Conservation (phyloP, 495 filamentous ascomycete species). For the Beverwykella pulmonaria region DNA sequence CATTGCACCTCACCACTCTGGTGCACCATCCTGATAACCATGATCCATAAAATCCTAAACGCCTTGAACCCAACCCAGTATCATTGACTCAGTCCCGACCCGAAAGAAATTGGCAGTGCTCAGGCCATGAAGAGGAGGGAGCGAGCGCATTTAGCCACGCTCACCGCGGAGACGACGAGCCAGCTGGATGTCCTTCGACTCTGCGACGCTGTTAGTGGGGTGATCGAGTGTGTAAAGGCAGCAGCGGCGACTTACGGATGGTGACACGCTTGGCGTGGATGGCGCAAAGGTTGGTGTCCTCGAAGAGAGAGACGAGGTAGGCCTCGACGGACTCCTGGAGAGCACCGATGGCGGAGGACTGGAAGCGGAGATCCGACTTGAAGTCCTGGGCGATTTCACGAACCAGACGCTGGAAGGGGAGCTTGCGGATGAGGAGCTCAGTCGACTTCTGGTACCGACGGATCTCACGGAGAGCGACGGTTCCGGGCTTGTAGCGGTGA, state of each 20-base stretch:
- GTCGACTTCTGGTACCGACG: constrained; percentile 99
- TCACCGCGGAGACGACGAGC: constrained; percentile 95
- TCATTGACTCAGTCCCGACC: constrained; percentile 6
- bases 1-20: constrained; percentile 25
- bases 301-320: constrained; percentile 99
- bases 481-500: constrained; percentile 99
- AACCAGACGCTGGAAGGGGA: constrained; percentile 99
- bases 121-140: constrained; percentile 11
- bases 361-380: constrained; percentile 99
- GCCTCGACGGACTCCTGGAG: constrained; percentile 99
- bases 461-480: constrained; percentile 99
- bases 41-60: constrained; percentile 31
- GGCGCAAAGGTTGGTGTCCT: constrained; percentile 99
- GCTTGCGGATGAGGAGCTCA: constrained; percentile 99
- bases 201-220: constrained; percentile 47
- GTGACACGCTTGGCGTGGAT: constrained; percentile 98
- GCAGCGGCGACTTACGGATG: constrained; percentile 40
- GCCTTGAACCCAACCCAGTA: constrained; percentile 25
- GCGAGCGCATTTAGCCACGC: constrained; percentile 64
- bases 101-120: constrained; percentile 25
- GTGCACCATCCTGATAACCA: constrained; percentile 30
- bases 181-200: constrained; percentile 91
- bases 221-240: neutral
- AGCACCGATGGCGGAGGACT: constrained; percentile 98
- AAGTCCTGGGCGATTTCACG: constrained; percentile 99